Evolutionary conservation across 495 filamentous ascomycete species (phyloP).

Genomic region (Neurospora sp.): DNA sequence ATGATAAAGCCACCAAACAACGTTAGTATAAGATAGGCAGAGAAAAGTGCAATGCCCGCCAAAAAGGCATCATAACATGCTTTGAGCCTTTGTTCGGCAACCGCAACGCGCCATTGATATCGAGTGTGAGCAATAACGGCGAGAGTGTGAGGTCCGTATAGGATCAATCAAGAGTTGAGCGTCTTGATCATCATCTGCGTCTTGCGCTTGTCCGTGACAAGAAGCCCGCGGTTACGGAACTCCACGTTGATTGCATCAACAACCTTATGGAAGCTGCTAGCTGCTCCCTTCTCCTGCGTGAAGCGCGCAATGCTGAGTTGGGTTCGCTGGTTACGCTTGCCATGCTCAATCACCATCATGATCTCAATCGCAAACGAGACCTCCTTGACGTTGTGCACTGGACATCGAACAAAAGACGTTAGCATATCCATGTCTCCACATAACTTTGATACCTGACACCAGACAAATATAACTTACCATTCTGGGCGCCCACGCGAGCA

Average conservation of each 20-base stretch:
- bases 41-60: background rate
- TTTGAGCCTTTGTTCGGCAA: background rate
- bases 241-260: slow-evolving; percentile 60
- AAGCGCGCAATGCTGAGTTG: slow-evolving; percentile 67
- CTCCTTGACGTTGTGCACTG: slow-evolving; percentile 64
- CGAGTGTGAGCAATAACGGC: background rate
- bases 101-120: background rate
- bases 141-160: background rate
- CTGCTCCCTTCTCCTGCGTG: slow-evolving; percentile 79
- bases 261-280: slow-evolving; percentile 71
- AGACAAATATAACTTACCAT: slow-evolving; percentile 49
- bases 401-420: slow-evolving; percentile 6
- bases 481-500: slow-evolving; percentile 60
- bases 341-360: slow-evolving; percentile 74
- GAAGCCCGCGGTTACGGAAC: slow-evolving; percentile 46
- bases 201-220: slow-evolving; percentile 61
- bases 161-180: slow-evolving; percentile 26
- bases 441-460: slow-evolving; percentile 1
- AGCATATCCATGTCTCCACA: slow-evolving; percentile 8
- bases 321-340: slow-evolving; percentile 39
- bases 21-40: background rate
- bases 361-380: slow-evolving; percentile 75
- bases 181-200: slow-evolving; percentile 58
- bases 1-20: background rate
- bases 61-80: background rate